Conservation (phyloP, 2,329 filamentous ascomycete genomes). For the Colletotrichum lentis region DNA sequence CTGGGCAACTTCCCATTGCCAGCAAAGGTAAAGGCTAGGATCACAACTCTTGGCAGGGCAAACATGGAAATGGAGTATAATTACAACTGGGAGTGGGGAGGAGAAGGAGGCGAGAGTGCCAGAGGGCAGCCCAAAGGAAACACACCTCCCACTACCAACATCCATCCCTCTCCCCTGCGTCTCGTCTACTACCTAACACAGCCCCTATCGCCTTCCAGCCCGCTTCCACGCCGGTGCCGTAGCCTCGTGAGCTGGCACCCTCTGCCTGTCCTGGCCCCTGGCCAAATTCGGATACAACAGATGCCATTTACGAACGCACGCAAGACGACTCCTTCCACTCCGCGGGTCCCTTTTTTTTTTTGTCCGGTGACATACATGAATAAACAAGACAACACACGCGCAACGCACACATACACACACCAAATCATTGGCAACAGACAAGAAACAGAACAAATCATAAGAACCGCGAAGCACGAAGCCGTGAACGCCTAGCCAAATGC, state of each 20-base stretch:
- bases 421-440: slow-evolving; percentile 13
- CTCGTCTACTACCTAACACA: background rate
- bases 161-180: background rate
- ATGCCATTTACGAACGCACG: background rate
- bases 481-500: slow-evolving; percentile 39
- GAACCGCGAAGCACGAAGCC: slow-evolving; percentile 23
- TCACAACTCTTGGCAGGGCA: background rate
- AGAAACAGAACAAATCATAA: slow-evolving; percentile 14
- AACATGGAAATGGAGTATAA: slow-evolving; percentile 5
- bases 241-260: slow-evolving; percentile 12
- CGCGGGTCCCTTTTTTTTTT: slow-evolving; percentile 8
- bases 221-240: slow-evolving; percentile 1
- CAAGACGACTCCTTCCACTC: background rate
- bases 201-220: background rate
- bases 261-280: background rate
- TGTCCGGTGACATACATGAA: slow-evolving; percentile 16
- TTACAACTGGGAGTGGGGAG: slow-evolving; percentile 10
- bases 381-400: background rate
- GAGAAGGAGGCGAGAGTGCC: background rate
- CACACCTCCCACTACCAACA: background rate
- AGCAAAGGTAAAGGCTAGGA: background rate
- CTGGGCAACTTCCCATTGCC: no score
- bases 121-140: background rate
- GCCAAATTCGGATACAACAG: background rate
- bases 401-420: background rate